These are phyloP conservation scores for Eucalyptus marginata DNA, from an alignment of 345 rosid genomes.

Conservation along the genomic window DNA sequence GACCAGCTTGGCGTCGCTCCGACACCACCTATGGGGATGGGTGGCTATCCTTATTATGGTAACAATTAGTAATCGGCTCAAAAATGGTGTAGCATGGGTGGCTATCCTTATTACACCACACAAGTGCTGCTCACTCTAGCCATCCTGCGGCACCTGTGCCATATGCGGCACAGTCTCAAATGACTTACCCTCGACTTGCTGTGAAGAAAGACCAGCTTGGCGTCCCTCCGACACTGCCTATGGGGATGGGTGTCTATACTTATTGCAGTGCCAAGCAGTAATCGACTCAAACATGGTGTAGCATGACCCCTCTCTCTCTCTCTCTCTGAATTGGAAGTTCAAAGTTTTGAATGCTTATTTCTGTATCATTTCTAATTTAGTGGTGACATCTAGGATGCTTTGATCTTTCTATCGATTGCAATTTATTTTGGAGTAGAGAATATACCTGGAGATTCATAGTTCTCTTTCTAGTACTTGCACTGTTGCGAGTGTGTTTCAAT, in stretches of 20 bases:
- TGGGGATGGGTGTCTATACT: slow-evolving; percentile 45
- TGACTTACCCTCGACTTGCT: slow-evolving; percentile 13
- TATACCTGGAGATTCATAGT: background rate
- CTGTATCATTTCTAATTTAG: background rate
- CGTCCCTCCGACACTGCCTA: slow-evolving; percentile 6
- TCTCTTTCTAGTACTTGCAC: background rate
- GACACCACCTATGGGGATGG: slow-evolving; percentile 34
- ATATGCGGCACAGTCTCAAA: slow-evolving; percentile 11
- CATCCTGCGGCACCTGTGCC: slow-evolving; percentile 24
- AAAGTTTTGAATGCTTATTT: background rate
- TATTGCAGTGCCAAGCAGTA: slow-evolving; percentile 20
- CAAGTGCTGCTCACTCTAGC: slow-evolving; percentile 24
- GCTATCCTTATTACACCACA: slow-evolving; percentile 22
- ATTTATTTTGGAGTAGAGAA: background rate
- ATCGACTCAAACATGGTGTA: background rate
- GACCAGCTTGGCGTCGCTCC: slow-evolving; percentile 18
- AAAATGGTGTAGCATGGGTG: background rate
- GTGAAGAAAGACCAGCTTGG: slow-evolving; percentile 29
- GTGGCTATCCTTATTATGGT: slow-evolving; percentile 34
- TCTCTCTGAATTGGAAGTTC: background rate
- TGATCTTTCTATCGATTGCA: background rate
- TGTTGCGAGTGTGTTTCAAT: background rate
- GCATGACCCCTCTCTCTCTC: background rate
- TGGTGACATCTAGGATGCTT: background rate
- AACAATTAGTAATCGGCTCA: slow-evolving; percentile 2